These are phyloP conservation scores for Diaporthe citrichinensis DNA, from an alignment of 2,329 filamentous ascomycete genomes.

Conservation along the genomic window DNA sequence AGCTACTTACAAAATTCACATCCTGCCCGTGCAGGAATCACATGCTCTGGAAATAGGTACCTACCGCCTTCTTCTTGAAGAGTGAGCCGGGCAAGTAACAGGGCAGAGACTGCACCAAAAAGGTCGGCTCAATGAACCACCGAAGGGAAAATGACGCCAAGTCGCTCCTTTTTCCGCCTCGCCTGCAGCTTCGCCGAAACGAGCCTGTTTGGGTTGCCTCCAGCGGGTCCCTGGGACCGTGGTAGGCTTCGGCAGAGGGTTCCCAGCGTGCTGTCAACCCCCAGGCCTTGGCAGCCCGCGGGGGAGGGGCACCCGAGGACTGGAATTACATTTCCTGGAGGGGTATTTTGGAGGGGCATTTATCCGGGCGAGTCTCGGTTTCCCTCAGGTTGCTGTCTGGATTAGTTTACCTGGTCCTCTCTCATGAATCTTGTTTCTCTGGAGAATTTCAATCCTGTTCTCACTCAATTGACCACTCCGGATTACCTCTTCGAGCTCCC, in stretches of 20 bases:
- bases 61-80: neutral
- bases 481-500: neutral
- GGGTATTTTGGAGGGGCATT: conserved; percentile 28
- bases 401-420: neutral
- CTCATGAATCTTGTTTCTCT: neutral
- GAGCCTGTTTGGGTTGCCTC: conserved; percentile 8
- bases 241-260: neutral
- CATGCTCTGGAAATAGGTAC: neutral
- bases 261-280: conserved; percentile 14
- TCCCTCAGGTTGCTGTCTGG: neutral
- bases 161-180: conserved; percentile 27
- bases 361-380: conserved; percentile 13
- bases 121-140: conserved; percentile 26
- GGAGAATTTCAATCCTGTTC: neutral
- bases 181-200: conserved; percentile 32
- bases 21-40: neutral
- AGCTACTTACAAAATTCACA: neutral
- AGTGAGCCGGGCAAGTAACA: neutral
- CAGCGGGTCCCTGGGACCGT: conserved; percentile 12
- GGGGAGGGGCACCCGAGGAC: conserved; percentile 31
- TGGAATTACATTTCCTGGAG: conserved; percentile 22
- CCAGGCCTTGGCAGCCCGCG: conserved; percentile 33
- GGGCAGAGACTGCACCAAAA: neutral
- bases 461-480: neutral
- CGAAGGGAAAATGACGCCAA: conserved; percentile 3